Evolutionary conservation across 2,329 filamentous ascomycete genomes (phyloP), one percentile per base, ranked within the genome.

Genomic region (Aspergillus sclerotialis): DNA sequence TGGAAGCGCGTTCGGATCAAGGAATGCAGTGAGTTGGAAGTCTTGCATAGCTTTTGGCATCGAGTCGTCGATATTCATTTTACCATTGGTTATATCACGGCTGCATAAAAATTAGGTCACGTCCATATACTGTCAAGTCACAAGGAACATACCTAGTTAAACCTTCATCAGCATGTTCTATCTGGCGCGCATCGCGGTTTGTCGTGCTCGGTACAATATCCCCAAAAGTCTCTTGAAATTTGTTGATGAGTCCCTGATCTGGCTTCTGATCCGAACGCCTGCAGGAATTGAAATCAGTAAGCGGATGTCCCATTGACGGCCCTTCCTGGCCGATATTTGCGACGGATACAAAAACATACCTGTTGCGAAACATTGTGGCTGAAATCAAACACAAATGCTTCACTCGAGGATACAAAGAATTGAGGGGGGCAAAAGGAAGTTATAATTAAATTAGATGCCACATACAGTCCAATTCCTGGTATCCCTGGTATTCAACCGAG

Each of bases 261-360:
- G 88, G 88, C 69, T 94, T 94, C 63, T 88, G 84, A 36, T 84
- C 80, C 61, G 77, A 87, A 54, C 76, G 84, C 65, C 82, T 85
- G 48, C 38, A 48, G n/a, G 32, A 29, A 15, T 33, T 33, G 31
- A 38, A 25, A 15, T 23, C 19, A 28, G 9, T 28, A n/a, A 40
- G 49, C 30, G 49, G 45, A 35, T 28, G 32, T n/a, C 13, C 28
- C 10, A 15, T 24, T 25, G 32, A 15, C 15, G 35, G 33, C 33
- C 24, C 33, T 24, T 26, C 30, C 25, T 26, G 33, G n/a, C n/a
- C n/a, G n/a, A n/a, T n/a, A n/a, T 13, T 19, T 21, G 28, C 15
- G 25, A 33, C 27, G 36, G 39, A 45, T 36, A 38, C 32, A 32
- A 17, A 28, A 33, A 59, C 65, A 38, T 58, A 70, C 67, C 67